Evolutionary conservation across 805 yeast genomes (phyloP).

Genomic region (Metschnikowia baotianmanensis): DNA sequence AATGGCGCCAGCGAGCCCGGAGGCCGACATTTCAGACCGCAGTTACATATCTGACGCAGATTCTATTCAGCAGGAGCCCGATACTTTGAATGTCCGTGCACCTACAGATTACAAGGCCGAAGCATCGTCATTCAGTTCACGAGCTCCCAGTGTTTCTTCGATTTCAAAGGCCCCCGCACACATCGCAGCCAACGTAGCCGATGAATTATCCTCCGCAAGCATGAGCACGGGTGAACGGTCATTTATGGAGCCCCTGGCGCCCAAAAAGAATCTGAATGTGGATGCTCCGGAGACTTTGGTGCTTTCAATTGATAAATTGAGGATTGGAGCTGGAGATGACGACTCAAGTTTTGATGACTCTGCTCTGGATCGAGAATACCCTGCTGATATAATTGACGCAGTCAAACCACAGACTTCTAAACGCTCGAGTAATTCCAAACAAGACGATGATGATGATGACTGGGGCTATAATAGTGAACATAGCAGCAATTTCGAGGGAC

Average conservation of each 20-base stretch:
- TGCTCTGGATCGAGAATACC: not conserved
- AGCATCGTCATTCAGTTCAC: not conserved
- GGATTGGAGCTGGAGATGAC: slow-evolving; percentile 12
- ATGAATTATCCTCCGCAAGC: slow-evolving; percentile 5
- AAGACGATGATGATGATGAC: slow-evolving; percentile 19
- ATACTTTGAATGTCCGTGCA: slow-evolving; percentile 22
- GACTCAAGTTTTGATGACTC: slow-evolving; percentile 14
- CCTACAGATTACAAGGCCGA: not conserved
- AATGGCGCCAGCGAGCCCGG: slow-evolving; percentile 19
- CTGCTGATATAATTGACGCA: not conserved
- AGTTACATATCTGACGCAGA: slow-evolving; percentile 41
- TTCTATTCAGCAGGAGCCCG: slow-evolving; percentile 40
- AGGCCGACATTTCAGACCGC: slow-evolving; percentile 35
- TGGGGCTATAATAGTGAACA: slow-evolving; percentile 29
- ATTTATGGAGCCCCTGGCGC: not conserved
- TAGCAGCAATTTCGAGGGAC: slow-evolving; percentile 18
- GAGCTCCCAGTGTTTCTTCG: not conserved
- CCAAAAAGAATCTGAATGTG: too few species aligned
- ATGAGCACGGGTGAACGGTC: slow-evolving; percentile 10
- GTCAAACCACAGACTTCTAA: not conserved
- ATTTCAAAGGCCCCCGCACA: not conserved
- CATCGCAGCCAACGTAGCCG: not conserved
- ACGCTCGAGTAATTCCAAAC: not conserved
- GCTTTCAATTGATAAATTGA: slow-evolving; percentile 17
- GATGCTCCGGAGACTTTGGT: slow-evolving; percentile 13